phyloP scores from a whole-genome alignment of 208 protist genomes.

The Leishmania lainsoni region DNA sequence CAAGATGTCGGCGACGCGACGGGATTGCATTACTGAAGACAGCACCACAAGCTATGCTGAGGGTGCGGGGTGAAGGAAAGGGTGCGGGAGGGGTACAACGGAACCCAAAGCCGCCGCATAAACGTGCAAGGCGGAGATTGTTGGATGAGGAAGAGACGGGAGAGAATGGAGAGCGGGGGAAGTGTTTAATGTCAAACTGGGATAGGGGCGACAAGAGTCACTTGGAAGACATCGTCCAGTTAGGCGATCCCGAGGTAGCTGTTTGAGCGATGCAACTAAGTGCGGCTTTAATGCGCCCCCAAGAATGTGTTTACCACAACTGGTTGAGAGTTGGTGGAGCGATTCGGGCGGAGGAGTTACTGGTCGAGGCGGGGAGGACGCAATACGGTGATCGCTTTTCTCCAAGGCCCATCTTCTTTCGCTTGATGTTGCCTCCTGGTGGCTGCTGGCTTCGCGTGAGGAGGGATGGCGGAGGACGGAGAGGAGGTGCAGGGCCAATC shows the following conservation, averaged over 20 bases:
- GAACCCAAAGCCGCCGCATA: too few relatives aligned
- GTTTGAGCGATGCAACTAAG: not conserved
- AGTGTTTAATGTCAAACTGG: not conserved
- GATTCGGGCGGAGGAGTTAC: not conserved
- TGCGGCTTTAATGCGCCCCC: too few relatives aligned
- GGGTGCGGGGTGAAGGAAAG: not conserved
- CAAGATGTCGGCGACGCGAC: slow-evolving; percentile 5
- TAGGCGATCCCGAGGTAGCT: not conserved
- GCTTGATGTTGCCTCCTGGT: not conserved
- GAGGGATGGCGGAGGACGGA: too few relatives aligned
- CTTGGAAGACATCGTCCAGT: not conserved
- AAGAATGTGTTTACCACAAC: not conserved
- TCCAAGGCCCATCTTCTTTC: not conserved
- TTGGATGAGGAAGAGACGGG: not conserved
- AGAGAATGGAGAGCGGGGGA: not conserved
- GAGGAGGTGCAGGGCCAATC: not conserved
- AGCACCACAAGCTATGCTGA: not conserved
- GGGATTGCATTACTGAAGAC: not conserved
- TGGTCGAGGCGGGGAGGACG: not conserved
- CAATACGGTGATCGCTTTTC: not conserved
- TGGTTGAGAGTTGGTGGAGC: not conserved
- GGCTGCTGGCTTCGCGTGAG: not conserved
- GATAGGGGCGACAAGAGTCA: not conserved
- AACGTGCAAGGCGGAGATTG: too few relatives aligned
- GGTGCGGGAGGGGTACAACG: not conserved